phyloP scores from a whole-genome alignment of 305 asterid species.

The Fraxinus xanthoxyloides region DNA sequence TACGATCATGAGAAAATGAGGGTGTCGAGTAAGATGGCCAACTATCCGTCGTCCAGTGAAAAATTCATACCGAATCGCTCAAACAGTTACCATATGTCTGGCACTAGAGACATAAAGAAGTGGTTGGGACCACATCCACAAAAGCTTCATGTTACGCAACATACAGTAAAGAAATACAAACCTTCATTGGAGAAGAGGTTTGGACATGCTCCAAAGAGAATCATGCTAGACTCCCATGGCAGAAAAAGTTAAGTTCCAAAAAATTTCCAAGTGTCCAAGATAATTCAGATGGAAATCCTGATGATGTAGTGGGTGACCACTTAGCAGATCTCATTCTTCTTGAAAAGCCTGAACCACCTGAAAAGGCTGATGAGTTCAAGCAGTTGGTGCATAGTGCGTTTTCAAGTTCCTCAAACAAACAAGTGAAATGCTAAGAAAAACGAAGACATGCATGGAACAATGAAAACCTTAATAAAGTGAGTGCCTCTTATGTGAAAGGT shows the following conservation, averaged over 20 bases:
- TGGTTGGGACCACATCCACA: constrained; percentile 46
- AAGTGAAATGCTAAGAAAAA: constrained; percentile 44
- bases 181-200: constrained; percentile 46
- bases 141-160: constrained; percentile 44
- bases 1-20: constrained; percentile 26
- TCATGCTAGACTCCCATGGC: constrained; percentile 43
- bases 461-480: constrained; percentile 54
- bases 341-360: constrained; percentile 50
- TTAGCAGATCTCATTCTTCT: constrained; percentile 24
- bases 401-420: constrained; percentile 58
- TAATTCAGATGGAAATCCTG: constrained; percentile 26
- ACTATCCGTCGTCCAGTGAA: constrained; percentile 32
- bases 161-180: constrained; percentile 33
- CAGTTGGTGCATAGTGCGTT: constrained; percentile 52
- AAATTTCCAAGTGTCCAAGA: constrained; percentile 23
- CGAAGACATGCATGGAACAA: constrained; percentile 41
- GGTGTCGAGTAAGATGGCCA: constrained; percentile 15
- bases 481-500: constrained; percentile 69
- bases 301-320: constrained; percentile 32
- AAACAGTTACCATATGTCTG: constrained; percentile 25
- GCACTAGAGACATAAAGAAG: constrained; percentile 47
- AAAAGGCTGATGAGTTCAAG: constrained; percentile 59
- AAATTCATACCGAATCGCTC: constrained; percentile 21
- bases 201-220: constrained; percentile 44
- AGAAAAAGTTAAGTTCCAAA: constrained; percentile 33